A percentile compares a stretch with the other conserved stretches of the same genome.
phyloP scores from a whole-genome alignment of 1,139 yeast genomes.

The Yamadazyma dendronema region DNA sequence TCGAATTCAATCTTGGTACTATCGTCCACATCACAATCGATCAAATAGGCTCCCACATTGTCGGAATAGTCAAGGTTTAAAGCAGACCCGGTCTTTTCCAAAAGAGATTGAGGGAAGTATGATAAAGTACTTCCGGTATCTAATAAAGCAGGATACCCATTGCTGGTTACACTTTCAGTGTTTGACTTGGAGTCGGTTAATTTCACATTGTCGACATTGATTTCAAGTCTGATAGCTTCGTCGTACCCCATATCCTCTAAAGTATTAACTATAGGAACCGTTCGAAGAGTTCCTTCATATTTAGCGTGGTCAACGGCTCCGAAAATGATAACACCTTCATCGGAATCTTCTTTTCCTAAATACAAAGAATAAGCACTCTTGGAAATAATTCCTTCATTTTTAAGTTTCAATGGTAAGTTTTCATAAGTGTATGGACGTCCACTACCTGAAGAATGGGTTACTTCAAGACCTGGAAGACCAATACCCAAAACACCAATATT shows the following conservation, averaged over 20 bases:
- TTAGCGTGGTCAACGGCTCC: conserved; percentile 59
- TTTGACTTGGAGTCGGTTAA: conserved; percentile 13
- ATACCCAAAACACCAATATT: conserved; percentile 51
- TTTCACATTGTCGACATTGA: conserved; percentile 21
- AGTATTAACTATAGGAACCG: conserved; percentile 30
- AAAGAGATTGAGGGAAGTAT: conserved; percentile 28
- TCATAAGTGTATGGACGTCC: conserved; percentile 21
- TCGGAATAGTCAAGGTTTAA: conserved; percentile 25
- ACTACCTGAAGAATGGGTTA: conserved; percentile 18
- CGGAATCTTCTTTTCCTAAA: conserved; percentile 31
- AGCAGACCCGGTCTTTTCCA: conserved; percentile 25
- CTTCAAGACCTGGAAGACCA: conserved; percentile 19
- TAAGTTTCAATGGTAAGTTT: conserved; percentile 30
- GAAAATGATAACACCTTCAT: conserved; percentile 48
- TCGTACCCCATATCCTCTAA: conserved; percentile 16
- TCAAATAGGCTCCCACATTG: conserved; percentile 22
- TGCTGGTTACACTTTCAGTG: conserved; percentile 15
- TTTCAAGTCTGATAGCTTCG: conserved; percentile 27
- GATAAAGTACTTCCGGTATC: conserved; percentile 47
- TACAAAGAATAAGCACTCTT: conserved; percentile 54
- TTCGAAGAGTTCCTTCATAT: conserved; percentile 43
- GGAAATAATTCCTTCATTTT: conserved; percentile 44
- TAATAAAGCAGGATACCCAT: conserved; percentile 30
- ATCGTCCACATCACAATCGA: conserved; percentile 21
- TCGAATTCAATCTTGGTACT: conserved; percentile 25